These are phyloP conservation scores for Fennellomyces sp. DNA, from an alignment of 371 early-diverging fungal species.

Conservation along the genomic window DNA sequence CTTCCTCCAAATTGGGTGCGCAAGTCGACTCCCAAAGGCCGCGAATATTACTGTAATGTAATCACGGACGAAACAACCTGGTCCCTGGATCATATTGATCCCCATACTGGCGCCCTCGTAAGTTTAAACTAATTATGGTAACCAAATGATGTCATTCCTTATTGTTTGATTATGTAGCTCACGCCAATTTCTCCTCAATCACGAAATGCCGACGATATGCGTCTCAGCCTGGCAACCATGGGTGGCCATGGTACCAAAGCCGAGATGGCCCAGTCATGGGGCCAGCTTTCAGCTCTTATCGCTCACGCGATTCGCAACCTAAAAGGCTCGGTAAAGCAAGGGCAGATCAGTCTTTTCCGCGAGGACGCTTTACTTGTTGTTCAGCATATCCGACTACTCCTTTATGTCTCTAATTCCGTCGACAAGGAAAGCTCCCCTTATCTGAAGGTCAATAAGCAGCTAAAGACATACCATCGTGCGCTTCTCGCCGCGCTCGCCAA, in stretches of 20 bases:
- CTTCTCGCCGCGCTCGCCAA: slow-evolving; percentile 83
- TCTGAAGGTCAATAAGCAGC: slow-evolving; percentile 64
- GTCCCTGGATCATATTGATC: slow-evolving; percentile 52
- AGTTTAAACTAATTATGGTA: not conserved
- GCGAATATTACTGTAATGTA: slow-evolving; percentile 78
- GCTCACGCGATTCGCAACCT: slow-evolving; percentile 69
- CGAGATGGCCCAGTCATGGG: slow-evolving; percentile 53
- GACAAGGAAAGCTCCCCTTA: slow-evolving; percentile 68
- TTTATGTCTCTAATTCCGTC: slow-evolving; percentile 77
- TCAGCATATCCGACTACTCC: slow-evolving; percentile 79
- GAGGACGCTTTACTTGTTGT: slow-evolving; percentile 58
- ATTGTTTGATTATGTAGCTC: not conserved
- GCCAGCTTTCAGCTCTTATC: slow-evolving; percentile 61
- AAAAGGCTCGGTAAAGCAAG: slow-evolving; percentile 64
- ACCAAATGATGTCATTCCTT: not conserved
- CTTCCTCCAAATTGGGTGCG: slow-evolving; percentile 68
- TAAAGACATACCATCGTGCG: slow-evolving; percentile 75
- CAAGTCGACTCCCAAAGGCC: slow-evolving; percentile 63
- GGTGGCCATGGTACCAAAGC: slow-evolving; percentile 6
- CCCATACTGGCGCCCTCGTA: slow-evolving; percentile 31
- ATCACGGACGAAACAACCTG: slow-evolving; percentile 81
- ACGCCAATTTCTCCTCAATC: slow-evolving; percentile 5
- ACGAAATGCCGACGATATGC: not conserved
- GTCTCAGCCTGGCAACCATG: slow-evolving; percentile 15
- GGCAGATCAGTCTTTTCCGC: slow-evolving; percentile 20